Percentiles rank a stretch among this genome's conserved stretches.
phyloP scores from a whole-genome alignment of 164 flowering plant species.

The Vitis labrusca region DNA sequence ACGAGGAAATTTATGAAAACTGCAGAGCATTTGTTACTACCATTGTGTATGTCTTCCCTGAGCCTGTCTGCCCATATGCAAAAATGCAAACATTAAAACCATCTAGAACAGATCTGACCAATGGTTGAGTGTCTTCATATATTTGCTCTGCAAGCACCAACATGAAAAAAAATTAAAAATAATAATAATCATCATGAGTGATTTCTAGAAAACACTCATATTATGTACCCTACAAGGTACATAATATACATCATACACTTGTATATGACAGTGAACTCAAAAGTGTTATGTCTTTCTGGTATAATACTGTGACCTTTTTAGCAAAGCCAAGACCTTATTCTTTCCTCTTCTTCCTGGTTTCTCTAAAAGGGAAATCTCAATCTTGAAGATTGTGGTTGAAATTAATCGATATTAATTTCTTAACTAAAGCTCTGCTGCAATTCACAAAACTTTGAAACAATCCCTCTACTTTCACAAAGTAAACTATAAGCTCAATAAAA shows the following conservation, averaged over 20 bases:
- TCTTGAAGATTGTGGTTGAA: no score
- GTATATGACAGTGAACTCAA: background rate
- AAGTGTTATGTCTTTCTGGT: background rate
- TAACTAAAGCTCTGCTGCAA: background rate
- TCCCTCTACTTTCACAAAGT: background rate
- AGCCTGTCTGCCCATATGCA: slow-evolving; percentile 98
- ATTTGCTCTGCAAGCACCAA: slow-evolving; percentile 61
- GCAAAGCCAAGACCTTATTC: no score
- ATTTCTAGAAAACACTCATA: background rate
- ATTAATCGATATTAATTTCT: background rate
- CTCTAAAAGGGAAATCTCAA: no score
- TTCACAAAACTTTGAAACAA: background rate
- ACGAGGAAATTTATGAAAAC: background rate
- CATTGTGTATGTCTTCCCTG: slow-evolving; percentile 97
- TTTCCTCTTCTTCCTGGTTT: no score
- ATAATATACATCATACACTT: background rate
- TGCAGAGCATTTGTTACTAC: slow-evolving; percentile 32
- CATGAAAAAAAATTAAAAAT: background rate
- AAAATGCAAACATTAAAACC: slow-evolving; percentile 93
- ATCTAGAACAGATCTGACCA: slow-evolving; percentile 82
- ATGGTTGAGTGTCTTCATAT: slow-evolving; percentile 76
- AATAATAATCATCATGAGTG: background rate
- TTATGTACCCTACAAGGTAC: background rate
- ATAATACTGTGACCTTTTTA: background rate
- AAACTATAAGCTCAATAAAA: background rate